These are phyloP conservation scores for Prunus persica DNA, from an alignment of 306 rosid species.

Conservation along the genomic window DNA sequence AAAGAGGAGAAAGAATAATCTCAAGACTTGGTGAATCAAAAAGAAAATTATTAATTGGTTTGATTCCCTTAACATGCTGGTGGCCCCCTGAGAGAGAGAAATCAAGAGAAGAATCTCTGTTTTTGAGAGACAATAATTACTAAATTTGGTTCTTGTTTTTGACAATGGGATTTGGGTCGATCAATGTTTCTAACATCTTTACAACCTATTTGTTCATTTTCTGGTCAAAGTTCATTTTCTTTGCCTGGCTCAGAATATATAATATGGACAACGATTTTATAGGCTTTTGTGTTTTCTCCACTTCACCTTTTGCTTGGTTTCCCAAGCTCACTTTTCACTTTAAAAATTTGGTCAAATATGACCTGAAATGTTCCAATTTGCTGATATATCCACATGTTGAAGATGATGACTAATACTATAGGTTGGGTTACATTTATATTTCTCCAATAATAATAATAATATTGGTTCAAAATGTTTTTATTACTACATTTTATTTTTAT, in stretches of 20 bases:
- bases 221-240: conserved; percentile 15
- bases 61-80: conserved; percentile 42
- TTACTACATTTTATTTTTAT: too few species aligned
- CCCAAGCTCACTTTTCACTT: not conserved
- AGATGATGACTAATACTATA: not conserved
- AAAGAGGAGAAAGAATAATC: conserved; percentile 38
- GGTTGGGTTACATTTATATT: not conserved
- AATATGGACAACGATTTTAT: not conserved
- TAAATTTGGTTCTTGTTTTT: conserved; percentile 18
- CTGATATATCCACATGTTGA: not conserved
- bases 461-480: too few species aligned
- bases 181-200: conserved; percentile 27
- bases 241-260: not conserved
- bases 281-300: not conserved
- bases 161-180: conserved; percentile 35
- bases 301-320: conserved; percentile 13
- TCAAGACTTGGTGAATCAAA: conserved; percentile 40
- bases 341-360: not conserved
- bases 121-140: conserved; percentile 34
- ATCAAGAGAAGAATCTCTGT: conserved; percentile 33
- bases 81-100: conserved; percentile 25
- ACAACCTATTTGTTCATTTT: conserved; percentile 15
- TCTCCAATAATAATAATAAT: not conserved
- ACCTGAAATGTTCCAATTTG: not conserved
- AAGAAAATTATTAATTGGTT: conserved; percentile 36